Base-by-base conservation (phyloP, 148 eudicot species). In the Tetragonia tetragonoides region DNA sequence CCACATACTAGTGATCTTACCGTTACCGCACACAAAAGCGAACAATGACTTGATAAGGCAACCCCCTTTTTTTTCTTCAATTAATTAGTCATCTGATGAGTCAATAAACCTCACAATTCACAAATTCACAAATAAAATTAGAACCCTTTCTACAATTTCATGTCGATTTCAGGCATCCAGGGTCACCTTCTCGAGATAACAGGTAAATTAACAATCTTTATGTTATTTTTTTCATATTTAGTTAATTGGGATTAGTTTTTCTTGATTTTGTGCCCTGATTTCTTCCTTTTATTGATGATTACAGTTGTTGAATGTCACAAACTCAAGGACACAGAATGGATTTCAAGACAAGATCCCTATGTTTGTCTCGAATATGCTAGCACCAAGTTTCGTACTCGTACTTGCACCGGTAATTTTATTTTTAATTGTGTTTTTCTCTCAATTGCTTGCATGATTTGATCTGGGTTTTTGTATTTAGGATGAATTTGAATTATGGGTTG, bases 301-400 rank as follows among this genome's bases (percentile, higher is more conserved):
- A 57, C 84, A 91, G 97, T 93, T 62, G 92, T 91, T 70, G 89
- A 86, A 17, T 88, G 97, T 51, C 67, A 51, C 53, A 93, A 89
- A 74, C 85, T 93, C 92, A 93, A 93, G 76, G 95, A 93, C 73
- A 93, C 97, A 0, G 97, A 93, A 81, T 93, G 92, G 93, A 76
- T 93, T 9, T 93, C 97, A 62, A 88, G 93, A 79, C 93, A 93
- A 82, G 95, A 93, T 86, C 95, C 97, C n/a, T 91, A 89, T 66
- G 92, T 91, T 82, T 86, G 85, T 76, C 84, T 94, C 56, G 95
- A 94, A 81, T 94, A 94, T 53, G 97, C 81, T 28, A 83, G 76
- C 78, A 86, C 85, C 80, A 92, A 88, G 72, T 87, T 72, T 66
- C 93, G 97, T 34, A 92, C 97, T 56, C 87, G 95, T 10, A 94